A percentile compares a stretch with the other conserved stretches of the same genome.
These are phyloP conservation scores for Solanum peruvianum DNA, from an alignment of 257 asterid genomes.

Conservation along the genomic window DNA sequence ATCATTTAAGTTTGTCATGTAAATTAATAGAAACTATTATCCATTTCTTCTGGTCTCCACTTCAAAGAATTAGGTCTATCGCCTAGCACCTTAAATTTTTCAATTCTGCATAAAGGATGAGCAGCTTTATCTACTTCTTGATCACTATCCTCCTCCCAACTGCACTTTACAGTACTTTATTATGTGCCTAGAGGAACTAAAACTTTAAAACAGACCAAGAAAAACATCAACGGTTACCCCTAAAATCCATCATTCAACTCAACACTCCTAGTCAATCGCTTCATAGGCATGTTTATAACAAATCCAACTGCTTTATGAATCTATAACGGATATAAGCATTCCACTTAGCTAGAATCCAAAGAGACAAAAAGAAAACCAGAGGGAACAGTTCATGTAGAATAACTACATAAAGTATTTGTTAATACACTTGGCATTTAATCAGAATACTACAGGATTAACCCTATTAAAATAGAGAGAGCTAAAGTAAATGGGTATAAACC, in stretches of 20 bases:
- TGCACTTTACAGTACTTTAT: background rate
- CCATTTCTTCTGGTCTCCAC: background rate
- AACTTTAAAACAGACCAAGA: background rate
- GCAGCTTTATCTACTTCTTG: background rate
- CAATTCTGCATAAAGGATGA: background rate
- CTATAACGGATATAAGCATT: background rate
- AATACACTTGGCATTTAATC: background rate
- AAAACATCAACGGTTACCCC: background rate
- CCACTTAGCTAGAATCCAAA: background rate
- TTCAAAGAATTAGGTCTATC: background rate
- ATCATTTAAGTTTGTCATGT: background rate
- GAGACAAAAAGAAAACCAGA: background rate
- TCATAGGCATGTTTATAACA: background rate
- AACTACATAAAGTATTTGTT: background rate
- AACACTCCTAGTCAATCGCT: background rate
- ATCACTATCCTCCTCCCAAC: background rate
- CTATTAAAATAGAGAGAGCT: background rate
- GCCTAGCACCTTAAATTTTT: background rate
- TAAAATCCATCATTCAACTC: background rate
- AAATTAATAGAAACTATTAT: background rate
- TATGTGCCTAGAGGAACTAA: background rate
- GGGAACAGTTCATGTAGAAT: background rate
- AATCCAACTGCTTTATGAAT: background rate
- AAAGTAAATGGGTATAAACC: constrained; percentile 17
- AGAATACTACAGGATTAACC: background rate